Base-by-base conservation (phyloP, 805 yeast species). In the Suhomyces sp. region DNA sequence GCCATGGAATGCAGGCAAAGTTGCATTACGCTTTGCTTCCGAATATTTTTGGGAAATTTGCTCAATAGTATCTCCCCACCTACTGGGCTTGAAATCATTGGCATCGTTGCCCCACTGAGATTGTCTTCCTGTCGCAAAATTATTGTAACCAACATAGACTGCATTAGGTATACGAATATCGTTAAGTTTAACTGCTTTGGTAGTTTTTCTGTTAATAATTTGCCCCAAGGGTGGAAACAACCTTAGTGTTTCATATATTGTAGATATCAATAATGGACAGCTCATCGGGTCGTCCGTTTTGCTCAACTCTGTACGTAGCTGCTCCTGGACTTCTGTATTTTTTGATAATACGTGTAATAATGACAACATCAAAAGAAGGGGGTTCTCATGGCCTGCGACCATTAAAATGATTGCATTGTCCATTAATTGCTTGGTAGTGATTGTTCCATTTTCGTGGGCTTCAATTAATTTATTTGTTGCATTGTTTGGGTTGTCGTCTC, bases 321-420 rank as follows among this genome's bases (percentile, higher is more conserved):
- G 54, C 1, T 48, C 31, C 54, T 80, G 84, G 6, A 71, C 51
- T 0, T 56, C 47, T 1, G 65, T 66, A 56, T 75, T 49, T 53
- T 81, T 82, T 1, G 79, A 81, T 26, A 83, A 57, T 12, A 79
- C 56, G 52, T 75, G 82, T 1, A 83, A 56, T 5, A 78, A 59
- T 0, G 84, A 78, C 0, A 79, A 72, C 54, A 82, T 58, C 9
- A 82, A 63, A 23, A 83, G 60, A 54, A 81, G 83, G 0, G 87
- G 87, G 55, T 83, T 83, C 57, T 83, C 87, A 62, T 83, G 87
- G 0, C 87, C 87, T 0, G 87, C 87, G 45, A 83, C 79, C 59
- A 83, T 63, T 3, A 81, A 68, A 15, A 83, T 82, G 7, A 81
- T 77, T 15, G 81, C 70, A 62, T 83, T 83, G 59, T 83, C 87